A percentile compares a stretch with the other conserved stretches of the same genome.
These are phyloP conservation scores for Fusarium xylarioides DNA, from an alignment of 2,329 filamentous ascomycete genomes.

Conservation along the genomic window DNA sequence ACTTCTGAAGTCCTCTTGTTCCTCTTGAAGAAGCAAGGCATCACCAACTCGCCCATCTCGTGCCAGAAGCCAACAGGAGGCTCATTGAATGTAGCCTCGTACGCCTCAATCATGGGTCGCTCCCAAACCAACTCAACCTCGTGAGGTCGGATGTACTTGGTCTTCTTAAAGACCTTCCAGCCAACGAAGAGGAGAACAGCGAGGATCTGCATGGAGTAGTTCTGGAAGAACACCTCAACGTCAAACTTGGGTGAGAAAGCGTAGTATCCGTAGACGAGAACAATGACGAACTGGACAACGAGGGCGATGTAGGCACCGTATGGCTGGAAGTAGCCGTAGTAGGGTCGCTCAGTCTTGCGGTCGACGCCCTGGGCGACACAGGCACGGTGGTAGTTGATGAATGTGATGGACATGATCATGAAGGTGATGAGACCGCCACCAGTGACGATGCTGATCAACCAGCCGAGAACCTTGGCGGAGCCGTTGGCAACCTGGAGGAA, in stretches of 20 bases:
- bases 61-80: constrained; percentile 62
- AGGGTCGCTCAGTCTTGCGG: constrained; percentile 63
- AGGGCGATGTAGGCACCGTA: constrained; percentile 56
- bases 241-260: constrained; percentile 57
- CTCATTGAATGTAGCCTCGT: constrained; percentile 60
- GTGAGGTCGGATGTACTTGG: constrained; percentile 59
- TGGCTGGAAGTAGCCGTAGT: constrained; percentile 55
- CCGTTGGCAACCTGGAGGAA: constrained; percentile 60
- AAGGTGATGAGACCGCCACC: constrained; percentile 69
- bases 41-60: constrained; percentile 58
- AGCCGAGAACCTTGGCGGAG: constrained; percentile 59
- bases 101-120: constrained; percentile 64
- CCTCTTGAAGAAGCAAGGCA: constrained; percentile 48
- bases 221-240: constrained; percentile 57
- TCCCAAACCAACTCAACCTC: constrained; percentile 70
- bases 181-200: constrained; percentile 60
- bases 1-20: constrained; percentile 15
- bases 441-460: constrained; percentile 64
- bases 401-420: constrained; percentile 60
- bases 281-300: constrained; percentile 51
- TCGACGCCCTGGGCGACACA: constrained; percentile 60
- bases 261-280: constrained; percentile 63
- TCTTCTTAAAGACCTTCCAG: constrained; percentile 71
- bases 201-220: constrained; percentile 67
- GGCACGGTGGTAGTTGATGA: constrained; percentile 59